A percentile compares a stretch with the other conserved stretches of the same genome.
These are phyloP conservation scores for Heimioporus retisporus DNA, from an alignment of 1,284 basidiomycete genomes.

Conservation along the genomic window DNA sequence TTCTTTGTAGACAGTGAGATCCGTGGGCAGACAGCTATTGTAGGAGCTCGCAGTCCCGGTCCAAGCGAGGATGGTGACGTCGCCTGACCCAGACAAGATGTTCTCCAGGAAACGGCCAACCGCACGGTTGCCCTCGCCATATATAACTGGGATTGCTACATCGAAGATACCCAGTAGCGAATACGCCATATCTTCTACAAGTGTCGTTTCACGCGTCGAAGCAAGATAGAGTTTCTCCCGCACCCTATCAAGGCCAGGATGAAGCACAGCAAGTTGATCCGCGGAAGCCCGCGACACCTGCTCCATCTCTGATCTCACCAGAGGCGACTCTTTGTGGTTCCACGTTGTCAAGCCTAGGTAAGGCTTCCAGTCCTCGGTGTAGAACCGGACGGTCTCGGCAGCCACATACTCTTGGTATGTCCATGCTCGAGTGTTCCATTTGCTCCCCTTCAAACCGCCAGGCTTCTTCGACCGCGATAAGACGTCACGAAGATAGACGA, in stretches of 20 bases:
- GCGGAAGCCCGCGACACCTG: not conserved
- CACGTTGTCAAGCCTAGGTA: not conserved
- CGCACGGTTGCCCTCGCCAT: constrained; percentile 13
- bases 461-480: not conserved
- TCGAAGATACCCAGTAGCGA: no score
- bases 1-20: constrained; percentile 16
- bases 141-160: no score
- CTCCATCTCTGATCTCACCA: constrained; percentile 11
- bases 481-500: constrained; percentile 17
- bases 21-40: constrained; percentile 19
- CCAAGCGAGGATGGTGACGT: constrained; percentile 22
- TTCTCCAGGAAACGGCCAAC: constrained; percentile 23
- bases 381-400: not conserved
- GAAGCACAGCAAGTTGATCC: constrained; percentile 1
- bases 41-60: constrained; percentile 7
- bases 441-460: constrained; percentile 10
- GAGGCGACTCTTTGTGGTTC: constrained; percentile 12
- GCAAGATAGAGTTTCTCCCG: constrained; percentile 19
- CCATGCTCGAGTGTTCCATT: constrained; percentile 21
- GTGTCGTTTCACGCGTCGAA: constrained; percentile 6
- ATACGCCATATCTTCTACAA: no score
- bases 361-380: no score
- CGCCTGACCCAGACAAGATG: constrained; percentile 14
- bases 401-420: constrained; percentile 4
- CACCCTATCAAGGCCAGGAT: constrained; percentile 15